Evolutionary conservation across 441 rosid species (phyloP), one percentile per base, ranked within the genome.

Genomic region (Capsella rubella): DNA sequence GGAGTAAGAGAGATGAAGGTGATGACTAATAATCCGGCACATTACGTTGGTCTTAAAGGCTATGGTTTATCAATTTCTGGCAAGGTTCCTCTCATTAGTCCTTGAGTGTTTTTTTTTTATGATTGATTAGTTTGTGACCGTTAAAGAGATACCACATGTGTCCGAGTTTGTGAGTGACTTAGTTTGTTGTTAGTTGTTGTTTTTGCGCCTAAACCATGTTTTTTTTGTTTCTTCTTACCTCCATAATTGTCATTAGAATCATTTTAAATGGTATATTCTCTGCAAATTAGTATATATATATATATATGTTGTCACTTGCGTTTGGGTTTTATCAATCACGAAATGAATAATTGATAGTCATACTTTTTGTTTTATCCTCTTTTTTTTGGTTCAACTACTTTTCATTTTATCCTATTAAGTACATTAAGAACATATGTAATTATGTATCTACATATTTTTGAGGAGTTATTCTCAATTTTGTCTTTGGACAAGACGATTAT

Each of bases 11-110:
- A 92, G 2, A 89, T 93, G 95, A 87, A 59, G 72, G 78, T 93
- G 79, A 91, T 89, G 96, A 93, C 98, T 9, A 91, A 93, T 79
- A 91, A 89, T 73, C 91, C 95, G 21, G 83, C 89, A 34, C 86
- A 86, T 67, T 89, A 91, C 54, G 82, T 83, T 56, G 96, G 96
- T 35, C 97, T 93, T 75, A 93, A 91, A 78, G 96, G 95, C 35
- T 93, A 91, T 64, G 98, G 95, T 53, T 79, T 93, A 69, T 83
- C 95, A 11, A 81, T 91, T 53, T 73, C 90, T 4, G 97, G 92
- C 53, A 87, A 95, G 72, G 92, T 87, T 62, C 93, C 98, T 1
- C 81, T 88, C 29, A 9, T 83, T 64, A 81, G 10, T 21, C 15
- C 86, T 1, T 25, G 31, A 46, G 81, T 86, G 66, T 56, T 31